Evolutionary conservation across 306 rosid species (phyloP), one percentile per base, ranked within the genome.

Genomic region (Astragalus glycyphyllos): DNA sequence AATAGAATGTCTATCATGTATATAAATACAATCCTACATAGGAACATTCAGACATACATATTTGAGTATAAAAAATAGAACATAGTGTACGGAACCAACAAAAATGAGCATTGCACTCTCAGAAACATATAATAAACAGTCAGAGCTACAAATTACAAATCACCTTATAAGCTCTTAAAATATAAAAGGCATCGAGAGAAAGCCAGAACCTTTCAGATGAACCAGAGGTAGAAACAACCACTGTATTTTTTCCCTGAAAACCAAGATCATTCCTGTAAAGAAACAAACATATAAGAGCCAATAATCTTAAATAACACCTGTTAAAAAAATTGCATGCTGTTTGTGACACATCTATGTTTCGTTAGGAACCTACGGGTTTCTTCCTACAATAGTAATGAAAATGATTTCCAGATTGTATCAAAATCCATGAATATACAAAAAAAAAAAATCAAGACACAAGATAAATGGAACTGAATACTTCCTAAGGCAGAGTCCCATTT

Each of bases 131-230:
- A 37, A n/a, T 10, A 37, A 23, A 31, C 26, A 56, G 7, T 6
- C 69, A 46, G 16, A 20, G 58, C 56, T 23, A 62, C 51, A 49
- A 29, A 31, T 34, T 60, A 35, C 35, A 65, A 49, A 59, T 59
- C 42, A 16, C 46, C n/a, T 48, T 40, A 53, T 17, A 48, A 61
- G 59, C 61, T 51, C 66, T 53, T 68, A 58, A 78, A 57, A 20
- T 44, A 31, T 71, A 53, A 37, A 55, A 47, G 17, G 68, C 44
- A 71, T 46, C 47, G 14, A 64, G 66, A 79, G 12, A 74, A 62
- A 77, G 48, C 72, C 50, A 54, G 59, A 73, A 91, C 97, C 99
- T 91, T 76, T 94, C 96, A 75, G 96, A 86, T 73, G 93, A 87
- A 67, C 96, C 92, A 73, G 87, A 40, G 59, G 86, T 81, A 65